Conservation (phyloP, 106 monocot genomes). For the Posidonia australis region DNA sequence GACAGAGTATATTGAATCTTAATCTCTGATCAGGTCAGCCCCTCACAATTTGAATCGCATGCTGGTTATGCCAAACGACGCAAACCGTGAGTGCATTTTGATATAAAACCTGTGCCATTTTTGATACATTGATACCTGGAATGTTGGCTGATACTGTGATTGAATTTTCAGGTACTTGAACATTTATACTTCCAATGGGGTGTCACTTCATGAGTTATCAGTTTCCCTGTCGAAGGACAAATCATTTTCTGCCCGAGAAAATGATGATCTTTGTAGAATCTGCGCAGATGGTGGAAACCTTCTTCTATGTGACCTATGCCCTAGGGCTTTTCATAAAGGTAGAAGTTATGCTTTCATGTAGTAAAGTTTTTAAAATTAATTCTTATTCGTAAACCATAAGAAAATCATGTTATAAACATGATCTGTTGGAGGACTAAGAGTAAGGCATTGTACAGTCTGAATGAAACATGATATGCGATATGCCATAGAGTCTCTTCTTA, state of each 20-base stretch:
- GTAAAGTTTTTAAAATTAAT: neutral
- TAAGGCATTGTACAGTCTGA: too few species aligned
- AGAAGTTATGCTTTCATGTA: neutral
- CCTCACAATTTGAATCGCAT: conserved; percentile 99
- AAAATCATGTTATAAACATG: too few species aligned
- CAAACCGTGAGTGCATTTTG: conserved; percentile 66
- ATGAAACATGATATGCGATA: too few species aligned
- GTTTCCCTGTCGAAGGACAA: conserved; percentile 71
- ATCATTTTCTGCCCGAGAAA: conserved; percentile 47
- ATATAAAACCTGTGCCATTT: neutral
- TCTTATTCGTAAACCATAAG: neutral
- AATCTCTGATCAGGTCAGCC: conserved; percentile 53
- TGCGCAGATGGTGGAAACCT: conserved; percentile 93
- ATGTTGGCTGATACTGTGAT: neutral
- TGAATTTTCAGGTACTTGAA: conserved; percentile 60
- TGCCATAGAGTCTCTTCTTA: too few species aligned
- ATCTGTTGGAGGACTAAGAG: too few species aligned
- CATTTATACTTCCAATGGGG: conserved; percentile 97
- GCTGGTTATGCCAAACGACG: conserved; percentile 76
- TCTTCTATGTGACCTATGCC: conserved; percentile 89
- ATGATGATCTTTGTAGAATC: conserved; percentile 85
- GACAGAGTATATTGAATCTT: neutral
- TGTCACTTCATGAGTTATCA: conserved; percentile 91
- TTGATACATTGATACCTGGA: neutral
- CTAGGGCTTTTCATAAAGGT: conserved; percentile 96